phyloP scores from a whole-genome alignment of 768 basidiomycete genomes.

The Gloeopeniophorella convolvens region DNA sequence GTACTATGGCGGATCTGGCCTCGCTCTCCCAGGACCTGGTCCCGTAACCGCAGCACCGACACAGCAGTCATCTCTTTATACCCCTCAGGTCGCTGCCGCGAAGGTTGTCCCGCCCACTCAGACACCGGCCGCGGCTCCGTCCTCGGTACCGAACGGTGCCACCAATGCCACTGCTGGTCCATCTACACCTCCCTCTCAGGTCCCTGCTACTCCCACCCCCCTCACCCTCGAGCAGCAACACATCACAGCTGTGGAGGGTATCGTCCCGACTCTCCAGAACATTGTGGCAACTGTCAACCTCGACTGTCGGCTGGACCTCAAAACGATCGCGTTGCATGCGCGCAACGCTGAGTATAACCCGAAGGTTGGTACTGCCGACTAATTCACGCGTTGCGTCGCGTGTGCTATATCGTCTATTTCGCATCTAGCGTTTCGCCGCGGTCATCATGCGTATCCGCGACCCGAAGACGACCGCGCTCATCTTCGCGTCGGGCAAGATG shows the following conservation, averaged over 20 bases:
- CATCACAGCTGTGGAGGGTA: constrained; percentile 95
- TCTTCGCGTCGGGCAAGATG: constrained; percentile 99
- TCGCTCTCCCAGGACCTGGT: constrained; percentile 47
- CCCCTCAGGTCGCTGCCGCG: constrained; percentile 25
- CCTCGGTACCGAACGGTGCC: not conserved
- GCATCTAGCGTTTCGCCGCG: constrained; percentile 94
- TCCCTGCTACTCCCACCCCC: constrained; percentile 63
- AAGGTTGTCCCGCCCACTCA: constrained; percentile 28
- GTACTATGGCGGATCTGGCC: constrained; percentile 36
- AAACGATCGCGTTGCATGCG: constrained; percentile 97
- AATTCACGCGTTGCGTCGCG: constrained; percentile 50
- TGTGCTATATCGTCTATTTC: constrained; percentile 45
- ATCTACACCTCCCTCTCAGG: constrained; percentile 45
- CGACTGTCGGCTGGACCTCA: constrained; percentile 92
- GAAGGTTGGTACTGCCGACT: constrained; percentile 76
- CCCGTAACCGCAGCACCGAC: constrained; percentile 40
- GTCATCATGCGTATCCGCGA: constrained; percentile 99
- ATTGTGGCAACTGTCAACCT: constrained; percentile 99
- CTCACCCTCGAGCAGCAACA: constrained; percentile 88
- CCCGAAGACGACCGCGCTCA: constrained; percentile 98
- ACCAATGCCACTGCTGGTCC: constrained; percentile 48
- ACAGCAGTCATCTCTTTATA: constrained; percentile 34
- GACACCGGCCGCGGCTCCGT: constrained; percentile 22
- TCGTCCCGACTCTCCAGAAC: constrained; percentile 98
- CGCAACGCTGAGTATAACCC: constrained; percentile 99